A percentile compares a stretch with the other conserved stretches of the same genome.
phyloP scores from a whole-genome alignment of 2,329 filamentous ascomycete species.

The Volutella citrinella region DNA sequence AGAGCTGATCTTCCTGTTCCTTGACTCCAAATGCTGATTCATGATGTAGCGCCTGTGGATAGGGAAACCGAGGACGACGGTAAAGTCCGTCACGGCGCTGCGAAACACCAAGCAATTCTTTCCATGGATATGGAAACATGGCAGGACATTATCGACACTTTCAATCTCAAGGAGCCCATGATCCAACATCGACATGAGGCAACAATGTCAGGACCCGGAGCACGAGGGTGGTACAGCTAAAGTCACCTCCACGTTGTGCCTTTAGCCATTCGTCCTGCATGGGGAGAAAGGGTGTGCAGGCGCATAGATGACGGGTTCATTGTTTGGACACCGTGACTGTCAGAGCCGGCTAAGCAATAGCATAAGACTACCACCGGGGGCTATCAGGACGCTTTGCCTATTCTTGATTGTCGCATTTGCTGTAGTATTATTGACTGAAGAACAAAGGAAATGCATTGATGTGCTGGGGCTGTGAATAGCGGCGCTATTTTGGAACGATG shows the following conservation, averaged over 20 bases:
- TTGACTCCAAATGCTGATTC: conserved; percentile 18
- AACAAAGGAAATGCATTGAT: too few species aligned
- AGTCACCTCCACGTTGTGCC: conserved; percentile 1
- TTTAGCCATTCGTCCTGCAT: too few species aligned
- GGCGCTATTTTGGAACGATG: too few species aligned
- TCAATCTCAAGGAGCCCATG: conserved; percentile 73
- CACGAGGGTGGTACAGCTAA: conserved; percentile 65
- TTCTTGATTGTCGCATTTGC: too few species aligned
- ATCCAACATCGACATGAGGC: conserved; percentile 77
- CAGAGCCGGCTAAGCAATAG: too few species aligned
- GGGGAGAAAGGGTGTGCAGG: too few species aligned
- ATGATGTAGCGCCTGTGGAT: conserved; percentile 31
- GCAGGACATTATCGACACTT: conserved; percentile 72
- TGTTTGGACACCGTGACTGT: too few species aligned
- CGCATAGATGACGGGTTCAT: conserved; percentile 1
- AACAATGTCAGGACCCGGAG: conserved; percentile 47
- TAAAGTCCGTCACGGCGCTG: conserved; percentile 46
- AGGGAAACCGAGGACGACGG: conserved; percentile 46
- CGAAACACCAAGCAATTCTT: conserved; percentile 82
- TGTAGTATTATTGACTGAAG: too few species aligned
- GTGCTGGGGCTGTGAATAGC: too few species aligned
- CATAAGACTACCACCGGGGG: too few species aligned
- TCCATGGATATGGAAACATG: conserved; percentile 83
- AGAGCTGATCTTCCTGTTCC: too few species aligned
- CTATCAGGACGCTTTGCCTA: too few species aligned